Evolutionary conservation across 179 eudicot species (phyloP), one percentile per base, ranked within the genome.

Genomic region (Patellifolia procumbens): DNA sequence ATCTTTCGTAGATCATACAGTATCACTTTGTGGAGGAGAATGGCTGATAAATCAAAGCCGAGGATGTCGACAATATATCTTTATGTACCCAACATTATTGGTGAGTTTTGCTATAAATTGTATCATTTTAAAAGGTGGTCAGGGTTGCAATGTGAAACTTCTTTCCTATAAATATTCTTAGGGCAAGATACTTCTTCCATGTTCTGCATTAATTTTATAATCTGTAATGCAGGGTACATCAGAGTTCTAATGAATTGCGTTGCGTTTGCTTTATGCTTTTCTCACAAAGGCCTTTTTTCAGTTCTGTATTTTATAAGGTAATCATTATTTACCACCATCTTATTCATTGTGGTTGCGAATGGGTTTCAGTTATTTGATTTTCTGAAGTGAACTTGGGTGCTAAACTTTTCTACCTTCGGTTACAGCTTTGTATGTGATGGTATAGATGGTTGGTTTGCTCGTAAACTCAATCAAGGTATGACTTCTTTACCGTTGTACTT

Each of bases 401-500:
- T 77, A 22, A 35, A 69, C 3, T 67, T 61, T 80, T 37, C 32
- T 10, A 26, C 24, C 34, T 29, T 37, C 63, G 49, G 34, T 37
- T 53, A 35, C 91, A 93, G 98, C 88, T 93, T 93, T 83, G 97
- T 90, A 29, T 92, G 92, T 82, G 98, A 93, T 87, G 98, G 95
- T 22, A 81, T 93, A 83, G 98, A 93, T 86, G 98, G 98, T 39
- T 92, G 92, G 92, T 94, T 94, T 87, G 98, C 98, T 75, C 98
- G 98, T 53, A 94, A 89, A 83, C 91, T 92, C 83, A 94, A 94
- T 85, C 98, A 92, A 89, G 98, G 97, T 93, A 83, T 56, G 79
- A 34, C 35, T 73, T 51, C 10, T 62, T 63, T 39, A 39, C 43
- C 8, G 1, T 70, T 60, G 11, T 67, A 52, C 29, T 0, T 51